Evolutionary conservation across 2,329 filamentous ascomycete genomes (phyloP), one percentile per base, ranked within the genome.

Genomic region (Metarhizium sp.): DNA sequence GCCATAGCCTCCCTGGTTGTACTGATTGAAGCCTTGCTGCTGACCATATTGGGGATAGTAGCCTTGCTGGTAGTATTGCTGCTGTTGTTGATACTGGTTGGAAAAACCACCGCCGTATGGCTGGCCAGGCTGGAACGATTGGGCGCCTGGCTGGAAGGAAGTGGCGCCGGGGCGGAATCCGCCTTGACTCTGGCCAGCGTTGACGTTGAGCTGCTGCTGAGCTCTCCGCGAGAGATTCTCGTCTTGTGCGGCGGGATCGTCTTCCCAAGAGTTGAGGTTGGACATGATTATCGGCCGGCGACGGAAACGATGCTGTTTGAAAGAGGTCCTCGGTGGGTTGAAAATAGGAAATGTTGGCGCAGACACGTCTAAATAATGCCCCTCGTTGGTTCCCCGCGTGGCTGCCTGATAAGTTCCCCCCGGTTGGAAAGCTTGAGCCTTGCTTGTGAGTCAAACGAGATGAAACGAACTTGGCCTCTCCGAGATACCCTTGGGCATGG

Each of bases 221-320:
- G 88, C 75, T 77, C 92, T 88, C 65, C 85, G 84, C 59, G 88
- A 82, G 71, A 95, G 83, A 70, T 82, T 82, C 64, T 89, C 87
- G 65, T 92, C 87, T 77, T 90, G 86, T 60, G 83, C 85, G 55
- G 86, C 78, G 66, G 86, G 85, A 67, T 92, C 89, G 67, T 95
- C 90, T 75, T 97, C 92, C 89, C 94, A 97, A 59, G 91, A 96
- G 72, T 95, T 91, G 66, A 90, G 88, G 72, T 92, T 85, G 65
- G 92, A 87, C 91, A 96, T 96, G 67, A 57, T 61, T 32, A 40
- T 50, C 50, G 52, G 55, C 29, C 7, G 18, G 25, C 13, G 45
- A 11, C 45, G 8, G 25, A 30, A 48, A 30, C 7, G 10, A 34
- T 7, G 20, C 14, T 29, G 13, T n/a, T 48, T 16, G 25, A 30